Conservation (phyloP, 164 flowering plant genomes). For the Kingdonia uniflora region DNA sequence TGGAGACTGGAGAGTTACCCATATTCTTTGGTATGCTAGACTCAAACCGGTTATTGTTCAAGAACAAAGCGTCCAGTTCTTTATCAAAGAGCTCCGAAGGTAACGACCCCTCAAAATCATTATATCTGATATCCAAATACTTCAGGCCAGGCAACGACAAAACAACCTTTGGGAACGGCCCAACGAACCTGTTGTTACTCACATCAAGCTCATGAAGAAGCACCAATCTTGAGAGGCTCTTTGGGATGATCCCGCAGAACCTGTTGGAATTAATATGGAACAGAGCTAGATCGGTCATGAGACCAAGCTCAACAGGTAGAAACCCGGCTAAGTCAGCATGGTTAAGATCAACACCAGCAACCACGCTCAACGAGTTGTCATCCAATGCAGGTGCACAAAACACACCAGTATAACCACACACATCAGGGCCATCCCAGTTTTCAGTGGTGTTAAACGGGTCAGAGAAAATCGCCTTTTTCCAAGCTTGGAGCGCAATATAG, state of each 20-base stretch:
- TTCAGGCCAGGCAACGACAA: slow-evolving; percentile 32
- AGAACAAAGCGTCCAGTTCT: slow-evolving; percentile 53
- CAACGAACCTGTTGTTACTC: slow-evolving; percentile 27
- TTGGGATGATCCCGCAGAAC: slow-evolving; percentile 69
- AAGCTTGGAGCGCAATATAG: slow-evolving; percentile 56
- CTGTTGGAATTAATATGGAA: slow-evolving; percentile 64
- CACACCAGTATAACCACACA: slow-evolving; percentile 61
- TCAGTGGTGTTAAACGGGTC: slow-evolving; percentile 50
- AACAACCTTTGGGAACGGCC: slow-evolving; percentile 53
- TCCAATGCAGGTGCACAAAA: slow-evolving; percentile 56
- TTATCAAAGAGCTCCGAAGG: slow-evolving; percentile 48
- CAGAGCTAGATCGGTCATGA: slow-evolving; percentile 52
- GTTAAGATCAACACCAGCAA: slow-evolving; percentile 73
- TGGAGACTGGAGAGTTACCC: slow-evolving; percentile 4
- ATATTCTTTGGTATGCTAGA: slow-evolving; percentile 42
- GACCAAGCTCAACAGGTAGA: slow-evolving; percentile 64
- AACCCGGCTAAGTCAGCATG: slow-evolving; percentile 65
- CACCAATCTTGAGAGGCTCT: slow-evolving; percentile 30
- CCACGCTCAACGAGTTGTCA: slow-evolving; percentile 36
- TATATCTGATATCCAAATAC: slow-evolving; percentile 60
- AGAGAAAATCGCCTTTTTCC: slow-evolving; percentile 61
- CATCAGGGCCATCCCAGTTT: slow-evolving; percentile 66
- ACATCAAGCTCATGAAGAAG: slow-evolving; percentile 53
- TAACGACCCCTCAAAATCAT: slow-evolving; percentile 62
- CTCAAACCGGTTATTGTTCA: slow-evolving; percentile 63